Evolutionary conservation across 2,329 filamentous ascomycete genomes (phyloP), one percentile per base, ranked within the genome.

Genomic region (Penicillium sumatraense): DNA sequence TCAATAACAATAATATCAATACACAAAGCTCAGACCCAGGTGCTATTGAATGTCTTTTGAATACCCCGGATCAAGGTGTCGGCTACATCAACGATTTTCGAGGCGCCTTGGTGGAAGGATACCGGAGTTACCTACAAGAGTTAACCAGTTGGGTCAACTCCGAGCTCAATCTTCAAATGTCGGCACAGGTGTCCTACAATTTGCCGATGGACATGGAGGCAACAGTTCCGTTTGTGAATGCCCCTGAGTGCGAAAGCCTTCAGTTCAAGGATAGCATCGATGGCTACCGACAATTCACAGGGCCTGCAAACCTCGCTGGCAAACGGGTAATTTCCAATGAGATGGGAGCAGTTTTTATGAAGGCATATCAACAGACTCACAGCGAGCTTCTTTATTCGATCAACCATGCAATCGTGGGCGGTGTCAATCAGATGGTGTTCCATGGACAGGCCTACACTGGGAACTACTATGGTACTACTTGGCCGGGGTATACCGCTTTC

Each of bases 401-500:
- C 13, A 79, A 79, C 44, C 64, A 70, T 5, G 73, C 75, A 0
- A 65, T 76, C 20, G 74, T 72, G 0, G 78, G 72, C 10, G 74
- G 73, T 4, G 68, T 81, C 26, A 81, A 78, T 42, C 71, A 75
- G 46, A 63, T 77, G 33, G 73, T 82, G 6, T 62, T 81, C 10
- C 80, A 83, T 51, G 80, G 78, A 0, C 69, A 69, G 46, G 65
- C 78, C 0, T 80, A 77, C 49, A 72, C 71, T 1, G 74, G 73
- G 1, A 60, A 73, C 4, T 81, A 81, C 53, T 61, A 65, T 0
- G 74, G 76, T 41, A 81, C 78, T 1, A 80, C 77, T 0, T 82
- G 80, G 78, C 79, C 79, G 2, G 76, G 76, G 0, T 80, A 75
- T 53, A 76, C 75, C 1, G 69, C 78, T 0, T 81, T 81, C 48